These are phyloP conservation scores for Quaeritorhiza haematococci DNA, from an alignment of 371 early-diverging fungal species.

Conservation along the genomic window DNA sequence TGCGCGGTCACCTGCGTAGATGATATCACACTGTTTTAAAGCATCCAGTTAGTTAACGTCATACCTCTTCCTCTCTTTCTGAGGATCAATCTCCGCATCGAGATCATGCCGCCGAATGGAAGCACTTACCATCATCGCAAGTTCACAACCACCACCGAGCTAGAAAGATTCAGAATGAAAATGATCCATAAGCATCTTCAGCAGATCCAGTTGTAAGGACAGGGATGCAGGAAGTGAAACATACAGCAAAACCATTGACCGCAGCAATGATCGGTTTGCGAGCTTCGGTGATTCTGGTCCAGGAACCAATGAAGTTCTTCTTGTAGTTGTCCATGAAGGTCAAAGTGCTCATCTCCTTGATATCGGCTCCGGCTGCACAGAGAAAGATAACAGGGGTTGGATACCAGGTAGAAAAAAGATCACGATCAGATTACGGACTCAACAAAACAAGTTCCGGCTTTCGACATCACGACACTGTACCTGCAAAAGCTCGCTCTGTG, in stretches of 20 bases:
- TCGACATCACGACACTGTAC: constrained; percentile 30
- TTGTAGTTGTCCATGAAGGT: constrained; percentile 83
- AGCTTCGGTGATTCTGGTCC: constrained; percentile 84
- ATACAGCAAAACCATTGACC: constrained; percentile 94
- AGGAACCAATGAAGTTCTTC: constrained; percentile 86
- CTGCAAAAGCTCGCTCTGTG: constrained; percentile 92
- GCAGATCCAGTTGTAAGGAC: not conserved
- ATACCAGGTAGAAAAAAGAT: too few relatives aligned
- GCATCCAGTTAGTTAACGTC: not conserved
- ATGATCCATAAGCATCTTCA: not conserved
- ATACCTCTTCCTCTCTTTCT: too few relatives aligned
- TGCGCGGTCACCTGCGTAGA: constrained; percentile 96
- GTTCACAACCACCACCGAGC: constrained; percentile 97
- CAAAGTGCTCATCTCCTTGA: constrained; percentile 94
- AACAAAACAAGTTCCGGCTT: constrained; percentile 5
- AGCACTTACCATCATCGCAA: constrained; percentile 85
- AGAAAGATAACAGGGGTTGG: not conserved
- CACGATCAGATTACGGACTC: not conserved
- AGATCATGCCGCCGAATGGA: too few relatives aligned
- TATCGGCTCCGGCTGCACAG: constrained; percentile 90
- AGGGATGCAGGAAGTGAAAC: too few relatives aligned
- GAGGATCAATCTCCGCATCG: too few relatives aligned
- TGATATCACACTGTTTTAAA: constrained; percentile 75
- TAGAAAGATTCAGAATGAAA: constrained; percentile 18
- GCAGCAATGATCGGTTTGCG: constrained; percentile 97